Base-by-base conservation (phyloP, 176 grass and related monocot species). In the Raddia distichophylla region DNA sequence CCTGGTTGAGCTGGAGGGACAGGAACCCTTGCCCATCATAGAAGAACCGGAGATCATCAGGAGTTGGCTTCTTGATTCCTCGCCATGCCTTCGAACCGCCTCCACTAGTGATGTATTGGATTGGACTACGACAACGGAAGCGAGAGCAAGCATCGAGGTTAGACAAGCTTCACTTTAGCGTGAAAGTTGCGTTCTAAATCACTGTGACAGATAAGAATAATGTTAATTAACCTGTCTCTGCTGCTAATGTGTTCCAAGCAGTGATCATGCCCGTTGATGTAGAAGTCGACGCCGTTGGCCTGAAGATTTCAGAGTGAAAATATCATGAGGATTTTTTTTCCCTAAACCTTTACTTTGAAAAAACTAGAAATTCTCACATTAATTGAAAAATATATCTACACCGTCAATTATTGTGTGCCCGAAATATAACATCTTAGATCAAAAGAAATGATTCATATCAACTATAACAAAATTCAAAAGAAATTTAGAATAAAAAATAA, bases 231-330 rank as follows among this genome's bases (percentile, higher is more conserved):
- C 88, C 92, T 94, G 83, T 94, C 86, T 69, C 77, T 92, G 78
- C 94, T 97, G 77, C 94, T 94, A 66, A 94, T 94, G 79, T 97
- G 94, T 87, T 94, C 80, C 35, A 97, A 83, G 90, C 94, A 97
- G 60, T 97, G 94, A 50, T 97, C 90, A n/a, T 97, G 92, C 19
- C 94, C 94, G 56, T 97, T 94, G 88, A 94, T 85, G 78, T 92
- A 97, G 46, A 94, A 88, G 60, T 94, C 87, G 3, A 92, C 61
- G 56, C 10, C 10, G 10, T 91, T 92, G 8, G 0, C 83, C 94
- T 97, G 77, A 3, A 3, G 55, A 65, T 64, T 27, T 27, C 27
- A 15, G 77, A 60, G 37, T 40, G 37, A 40, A 40, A 40, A 8
- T 50, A 43, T 69, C 7, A 79, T 27, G 15, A 55, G n/a, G 4